These are phyloP conservation scores for Saccharomycopsis sp. DNA, from an alignment of 805 yeast species.

Conservation along the genomic window DNA sequence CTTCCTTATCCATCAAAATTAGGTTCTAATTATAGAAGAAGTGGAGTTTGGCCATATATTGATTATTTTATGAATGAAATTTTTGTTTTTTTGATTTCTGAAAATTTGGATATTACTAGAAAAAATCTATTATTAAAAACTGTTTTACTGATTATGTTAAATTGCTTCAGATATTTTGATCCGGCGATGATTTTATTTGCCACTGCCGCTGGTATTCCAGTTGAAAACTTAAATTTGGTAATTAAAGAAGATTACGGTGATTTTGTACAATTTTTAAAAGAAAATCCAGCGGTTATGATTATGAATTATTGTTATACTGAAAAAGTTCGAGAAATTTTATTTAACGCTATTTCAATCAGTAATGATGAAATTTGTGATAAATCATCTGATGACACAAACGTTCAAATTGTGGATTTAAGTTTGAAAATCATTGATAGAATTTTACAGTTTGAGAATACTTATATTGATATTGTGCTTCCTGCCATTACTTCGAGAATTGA, in stretches of 20 bases:
- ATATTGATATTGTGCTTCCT: constrained; percentile 28
- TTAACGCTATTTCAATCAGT: constrained; percentile 48
- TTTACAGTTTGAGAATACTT: constrained; percentile 48
- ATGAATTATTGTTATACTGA: constrained; percentile 55
- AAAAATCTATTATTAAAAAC: constrained; percentile 39
- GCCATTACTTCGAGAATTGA: neutral
- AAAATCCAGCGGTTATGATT: constrained; percentile 61
- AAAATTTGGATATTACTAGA: constrained; percentile 24
- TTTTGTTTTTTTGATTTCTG: constrained; percentile 34
- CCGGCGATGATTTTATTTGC: constrained; percentile 41
- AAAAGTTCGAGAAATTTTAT: constrained; percentile 43
- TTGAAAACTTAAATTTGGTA: constrained; percentile 36
- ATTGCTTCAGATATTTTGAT: constrained; percentile 40
- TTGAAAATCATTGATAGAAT: constrained; percentile 36
- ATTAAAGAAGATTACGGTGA: constrained; percentile 27
- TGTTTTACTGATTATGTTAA: constrained; percentile 41
- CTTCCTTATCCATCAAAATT: constrained; percentile 52
- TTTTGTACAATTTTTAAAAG: constrained; percentile 41
- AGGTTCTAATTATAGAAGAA: constrained; percentile 48
- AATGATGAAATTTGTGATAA: constrained; percentile 42
- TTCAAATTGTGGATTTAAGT: constrained; percentile 30
- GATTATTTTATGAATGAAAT: constrained; percentile 64
- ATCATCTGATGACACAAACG: constrained; percentile 24
- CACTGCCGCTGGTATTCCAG: constrained; percentile 33
- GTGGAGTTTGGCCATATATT: constrained; percentile 72